These are phyloP conservation scores for Oxyria digyna DNA, from an alignment of 148 eudicot species.

Conservation along the genomic window DNA sequence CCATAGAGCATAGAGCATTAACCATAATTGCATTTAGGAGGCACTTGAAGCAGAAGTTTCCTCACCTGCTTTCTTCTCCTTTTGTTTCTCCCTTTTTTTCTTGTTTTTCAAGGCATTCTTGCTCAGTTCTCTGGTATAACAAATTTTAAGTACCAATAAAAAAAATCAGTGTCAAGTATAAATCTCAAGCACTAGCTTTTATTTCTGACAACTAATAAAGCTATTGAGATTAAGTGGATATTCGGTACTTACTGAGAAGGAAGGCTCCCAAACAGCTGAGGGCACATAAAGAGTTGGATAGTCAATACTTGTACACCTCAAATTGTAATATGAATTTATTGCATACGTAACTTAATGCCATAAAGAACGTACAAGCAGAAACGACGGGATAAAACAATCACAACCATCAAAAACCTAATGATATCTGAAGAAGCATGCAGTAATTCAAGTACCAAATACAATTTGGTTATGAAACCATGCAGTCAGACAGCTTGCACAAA, in stretches of 20 bases:
- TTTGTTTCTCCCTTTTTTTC: constrained; percentile 84
- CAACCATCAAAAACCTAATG: neutral
- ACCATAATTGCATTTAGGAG: neutral
- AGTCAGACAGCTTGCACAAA: neutral
- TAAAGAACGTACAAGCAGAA: neutral
- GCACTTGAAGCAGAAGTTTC: constrained; percentile 25
- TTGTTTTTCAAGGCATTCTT: constrained; percentile 84
- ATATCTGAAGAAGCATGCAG: neutral
- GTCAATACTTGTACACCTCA: neutral
- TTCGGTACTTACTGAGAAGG: constrained; percentile 13
- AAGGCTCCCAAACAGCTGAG: constrained; percentile 2
- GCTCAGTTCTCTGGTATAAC: constrained; percentile 58
- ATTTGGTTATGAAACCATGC: neutral
- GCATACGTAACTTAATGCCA: neutral
- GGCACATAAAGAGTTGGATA: constrained; percentile 1
- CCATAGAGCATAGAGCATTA: no score
- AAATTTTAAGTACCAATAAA: neutral
- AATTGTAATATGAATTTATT: neutral
- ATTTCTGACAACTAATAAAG: neutral
- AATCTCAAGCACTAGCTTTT: neutral
- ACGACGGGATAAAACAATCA: neutral
- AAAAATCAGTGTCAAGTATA: neutral
- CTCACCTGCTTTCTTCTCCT: constrained; percentile 87
- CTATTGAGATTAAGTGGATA: neutral
- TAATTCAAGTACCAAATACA: neutral